Evolutionary conservation across 352 stramenopile genomes (phyloP).

Genomic region (Globisporangium splendens): DNA sequence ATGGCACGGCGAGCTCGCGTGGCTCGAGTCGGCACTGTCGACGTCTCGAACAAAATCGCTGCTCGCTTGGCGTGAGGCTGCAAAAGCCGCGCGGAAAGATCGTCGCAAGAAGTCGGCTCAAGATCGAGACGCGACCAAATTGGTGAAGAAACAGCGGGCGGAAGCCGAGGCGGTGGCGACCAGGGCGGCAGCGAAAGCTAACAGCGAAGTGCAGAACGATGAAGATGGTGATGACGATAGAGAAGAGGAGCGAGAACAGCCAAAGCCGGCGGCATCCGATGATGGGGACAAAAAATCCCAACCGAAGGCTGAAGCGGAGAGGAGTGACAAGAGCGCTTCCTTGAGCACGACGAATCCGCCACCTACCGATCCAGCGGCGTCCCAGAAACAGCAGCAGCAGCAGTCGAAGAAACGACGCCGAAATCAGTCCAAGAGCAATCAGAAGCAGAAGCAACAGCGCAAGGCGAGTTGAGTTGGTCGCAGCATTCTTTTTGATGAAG

Average conservation of each 20-base stretch:
- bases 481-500: no score
- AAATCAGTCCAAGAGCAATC: not conserved
- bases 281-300: no score
- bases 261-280: no score
- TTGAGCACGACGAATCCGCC: no score
- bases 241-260: not conserved
- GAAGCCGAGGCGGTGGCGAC: slow-evolving; percentile 3
- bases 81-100: slow-evolving; percentile 56
- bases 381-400: not conserved
- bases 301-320: no score
- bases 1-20: slow-evolving; percentile 54
- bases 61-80: slow-evolving; percentile 59
- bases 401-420: not conserved
- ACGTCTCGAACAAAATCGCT: slow-evolving; percentile 57
- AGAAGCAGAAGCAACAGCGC: slow-evolving; percentile 1
- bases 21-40: slow-evolving; percentile 47
- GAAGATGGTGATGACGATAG: slow-evolving; percentile 5
- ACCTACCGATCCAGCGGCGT: no score
- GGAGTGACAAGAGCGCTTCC: no score
- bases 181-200: slow-evolving; percentile 13
- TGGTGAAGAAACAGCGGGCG: slow-evolving; percentile 29
- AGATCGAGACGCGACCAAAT: slow-evolving; percentile 29
- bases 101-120: slow-evolving; percentile 57
- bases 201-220: not conserved
- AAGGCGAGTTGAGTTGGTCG: not conserved